Evolutionary conservation across 768 basidiomycete species (phyloP).

Genomic region (Mycena haematopus): DNA sequence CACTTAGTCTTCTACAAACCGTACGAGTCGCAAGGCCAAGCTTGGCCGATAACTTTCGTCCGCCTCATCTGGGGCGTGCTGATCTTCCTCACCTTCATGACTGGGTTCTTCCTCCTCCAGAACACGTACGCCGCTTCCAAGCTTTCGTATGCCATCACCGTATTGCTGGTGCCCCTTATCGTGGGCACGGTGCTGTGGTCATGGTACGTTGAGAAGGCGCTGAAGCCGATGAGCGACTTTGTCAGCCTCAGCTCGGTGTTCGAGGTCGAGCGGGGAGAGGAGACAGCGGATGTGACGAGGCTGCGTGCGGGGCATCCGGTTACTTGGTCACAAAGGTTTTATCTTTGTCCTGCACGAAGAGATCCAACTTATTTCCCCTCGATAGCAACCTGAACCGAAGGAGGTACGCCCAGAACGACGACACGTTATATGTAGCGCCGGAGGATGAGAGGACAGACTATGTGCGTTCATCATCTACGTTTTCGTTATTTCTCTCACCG

Average conservation of each 20-base stretch:
- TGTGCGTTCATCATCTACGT: conserved; percentile 46
- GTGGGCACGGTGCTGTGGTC: conserved; percentile 79
- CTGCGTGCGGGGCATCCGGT: conserved; percentile 86
- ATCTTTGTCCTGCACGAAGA: background rate
- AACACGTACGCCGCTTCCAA: conserved; percentile 45
- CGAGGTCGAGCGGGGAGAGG: conserved; percentile 91
- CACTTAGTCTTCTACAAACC: conserved; percentile 94
- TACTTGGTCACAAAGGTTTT: conserved; percentile 85
- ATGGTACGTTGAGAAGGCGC: conserved; percentile 73
- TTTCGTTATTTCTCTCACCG: background rate
- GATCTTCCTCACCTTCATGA: conserved; percentile 97
- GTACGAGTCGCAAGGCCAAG: conserved; percentile 96
- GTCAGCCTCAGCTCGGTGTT: conserved; percentile 87
- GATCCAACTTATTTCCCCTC: background rate
- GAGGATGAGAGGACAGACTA: conserved; percentile 94
- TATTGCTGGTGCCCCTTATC: conserved; percentile 73
- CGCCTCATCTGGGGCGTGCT: conserved; percentile 92
- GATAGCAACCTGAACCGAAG: conserved; percentile 84
- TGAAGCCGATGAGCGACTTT: conserved; percentile 77
- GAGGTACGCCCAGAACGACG: conserved; percentile 92
- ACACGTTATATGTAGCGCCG: conserved; percentile 93
- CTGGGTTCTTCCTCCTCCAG: conserved; percentile 82
- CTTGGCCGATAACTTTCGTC: conserved; percentile 95
- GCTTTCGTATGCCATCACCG: conserved; percentile 28
- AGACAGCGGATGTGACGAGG: conserved; percentile 77